A percentile compares a stretch with the other conserved stretches of the same genome.
phyloP scores from a whole-genome alignment of 2,329 filamentous ascomycete species.

The Cladophialophora exuberans region DNA sequence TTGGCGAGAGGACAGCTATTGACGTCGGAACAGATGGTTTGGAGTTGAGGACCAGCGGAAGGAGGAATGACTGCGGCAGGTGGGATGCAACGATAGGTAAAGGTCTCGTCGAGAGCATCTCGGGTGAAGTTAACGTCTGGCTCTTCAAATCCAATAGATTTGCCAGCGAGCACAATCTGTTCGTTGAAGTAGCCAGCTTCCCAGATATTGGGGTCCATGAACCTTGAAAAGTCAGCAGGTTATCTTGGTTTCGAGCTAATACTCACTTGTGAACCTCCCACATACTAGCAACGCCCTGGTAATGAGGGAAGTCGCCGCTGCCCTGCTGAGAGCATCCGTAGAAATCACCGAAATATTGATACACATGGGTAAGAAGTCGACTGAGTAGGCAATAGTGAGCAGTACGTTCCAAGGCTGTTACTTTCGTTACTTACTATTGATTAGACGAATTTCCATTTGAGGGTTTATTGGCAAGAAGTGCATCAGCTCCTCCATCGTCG shows the following conservation, averaged over 20 bases:
- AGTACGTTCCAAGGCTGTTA: neutral
- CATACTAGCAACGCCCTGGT: conserved; percentile 40
- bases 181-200: conserved; percentile 62
- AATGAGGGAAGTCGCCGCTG: conserved; percentile 52
- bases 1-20: conserved; percentile 14
- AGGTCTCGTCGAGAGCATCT: conserved; percentile 53
- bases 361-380: conserved; percentile 63
- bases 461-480: conserved; percentile 60
- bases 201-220: conserved; percentile 59
- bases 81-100: conserved; percentile 57
- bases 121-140: conserved; percentile 57
- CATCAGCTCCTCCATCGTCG: conserved; percentile 61
- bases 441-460: conserved; percentile 54
- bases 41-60: conserved; percentile 23
- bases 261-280: conserved; percentile 37
- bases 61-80: conserved; percentile 37
- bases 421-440: conserved; percentile 50
- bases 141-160: conserved; percentile 62
- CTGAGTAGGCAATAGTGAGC: conserved; percentile 4
- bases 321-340: conserved; percentile 58
- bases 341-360: conserved; percentile 63
- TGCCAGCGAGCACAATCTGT: conserved; percentile 56
- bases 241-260: neutral
- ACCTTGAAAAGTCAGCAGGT: conserved; percentile 35
- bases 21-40: conserved; percentile 22